Evolutionary conservation across 192 early-diverging fungal species (phyloP).

Genomic region (Gonapodya sp.): DNA sequence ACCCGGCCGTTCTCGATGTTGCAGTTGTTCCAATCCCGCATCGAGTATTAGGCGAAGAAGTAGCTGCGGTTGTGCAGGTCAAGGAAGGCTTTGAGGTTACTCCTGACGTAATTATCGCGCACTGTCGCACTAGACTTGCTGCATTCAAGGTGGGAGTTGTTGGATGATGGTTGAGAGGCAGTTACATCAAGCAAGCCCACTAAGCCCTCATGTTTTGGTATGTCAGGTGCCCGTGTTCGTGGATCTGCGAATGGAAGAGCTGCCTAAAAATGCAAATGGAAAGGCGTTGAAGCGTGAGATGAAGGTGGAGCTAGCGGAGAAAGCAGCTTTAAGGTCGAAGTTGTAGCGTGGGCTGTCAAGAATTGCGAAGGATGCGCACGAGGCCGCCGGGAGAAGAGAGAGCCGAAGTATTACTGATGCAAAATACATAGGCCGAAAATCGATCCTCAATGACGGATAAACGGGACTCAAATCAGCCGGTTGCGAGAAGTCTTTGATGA

Average conservation of each 20-base stretch:
- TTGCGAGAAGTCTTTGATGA: too few species aligned
- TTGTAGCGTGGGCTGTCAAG: too few species aligned
- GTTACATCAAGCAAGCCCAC: neutral
- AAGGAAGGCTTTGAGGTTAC: neutral
- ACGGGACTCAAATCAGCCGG: too few species aligned
- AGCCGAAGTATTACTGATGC: too few species aligned
- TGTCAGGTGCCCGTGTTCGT: constrained; percentile 5
- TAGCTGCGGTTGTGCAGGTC: constrained; percentile 16
- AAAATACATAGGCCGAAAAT: too few species aligned
- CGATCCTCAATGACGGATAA: too few species aligned
- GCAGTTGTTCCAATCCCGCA: constrained; percentile 20
- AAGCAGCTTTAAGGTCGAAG: neutral
- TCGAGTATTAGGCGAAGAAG: constrained; percentile 18
- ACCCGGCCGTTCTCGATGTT: constrained; percentile 17
- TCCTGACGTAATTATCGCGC: neutral
- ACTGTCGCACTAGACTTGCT: neutral
- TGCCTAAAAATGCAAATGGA: constrained; percentile 10
- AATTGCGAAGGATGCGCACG: too few species aligned
- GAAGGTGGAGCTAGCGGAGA: neutral
- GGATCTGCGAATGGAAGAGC: neutral
- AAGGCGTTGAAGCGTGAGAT: constrained; percentile 8
- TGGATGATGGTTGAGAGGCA: neutral
- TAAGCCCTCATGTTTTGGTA: neutral
- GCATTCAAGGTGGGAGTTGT: constrained; percentile 1
- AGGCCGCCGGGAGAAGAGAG: too few species aligned